Evolutionary conservation across 441 rosid species (phyloP).

Genomic region (Macaranga tanarius): DNA sequence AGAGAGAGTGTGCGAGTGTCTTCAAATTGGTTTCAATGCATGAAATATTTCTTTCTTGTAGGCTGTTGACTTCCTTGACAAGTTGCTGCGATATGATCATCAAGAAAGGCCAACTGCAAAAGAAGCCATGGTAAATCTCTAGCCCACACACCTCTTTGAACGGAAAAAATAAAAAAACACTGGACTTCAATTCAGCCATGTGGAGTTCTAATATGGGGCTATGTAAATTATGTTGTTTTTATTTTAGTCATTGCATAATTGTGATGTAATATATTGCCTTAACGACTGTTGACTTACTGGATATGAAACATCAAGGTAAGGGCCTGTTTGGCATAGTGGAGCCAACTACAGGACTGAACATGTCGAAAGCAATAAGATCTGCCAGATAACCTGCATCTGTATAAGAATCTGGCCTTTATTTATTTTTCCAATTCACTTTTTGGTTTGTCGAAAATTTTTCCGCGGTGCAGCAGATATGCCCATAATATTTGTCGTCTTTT

Average conservation of each 20-base stretch:
- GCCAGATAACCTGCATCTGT: conserved; percentile 7
- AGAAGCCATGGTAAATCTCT: conserved; percentile 81
- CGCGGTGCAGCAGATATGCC: conserved; percentile 10
- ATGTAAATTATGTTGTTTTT: not conserved
- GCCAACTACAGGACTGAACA: not conserved
- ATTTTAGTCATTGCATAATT: not conserved
- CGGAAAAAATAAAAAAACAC: too few species aligned
- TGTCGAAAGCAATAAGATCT: not conserved
- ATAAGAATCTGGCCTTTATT: not conserved
- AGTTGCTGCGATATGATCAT: conserved; percentile 93
- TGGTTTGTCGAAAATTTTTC: not conserved
- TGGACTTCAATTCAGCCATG: too few species aligned
- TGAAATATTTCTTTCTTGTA: conserved; percentile 23
- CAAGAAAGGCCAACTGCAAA: conserved; percentile 97
- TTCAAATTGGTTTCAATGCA: not conserved
- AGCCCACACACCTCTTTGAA: not conserved
- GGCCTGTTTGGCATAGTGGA: not conserved
- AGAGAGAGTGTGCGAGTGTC: not conserved
- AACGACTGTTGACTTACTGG: not conserved
- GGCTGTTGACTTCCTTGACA: conserved; percentile 97
- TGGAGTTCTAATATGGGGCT: too few species aligned
- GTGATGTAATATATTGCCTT: not conserved
- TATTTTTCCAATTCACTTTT: not conserved
- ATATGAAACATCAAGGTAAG: conserved; percentile 12
- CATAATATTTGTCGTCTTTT: not conserved